A percentile compares a stretch with the other conserved stretches of the same genome.
Conservation (phyloP, 2,329 filamentous ascomycete genomes). For the Berkeleyomyces rouxiae region DNA sequence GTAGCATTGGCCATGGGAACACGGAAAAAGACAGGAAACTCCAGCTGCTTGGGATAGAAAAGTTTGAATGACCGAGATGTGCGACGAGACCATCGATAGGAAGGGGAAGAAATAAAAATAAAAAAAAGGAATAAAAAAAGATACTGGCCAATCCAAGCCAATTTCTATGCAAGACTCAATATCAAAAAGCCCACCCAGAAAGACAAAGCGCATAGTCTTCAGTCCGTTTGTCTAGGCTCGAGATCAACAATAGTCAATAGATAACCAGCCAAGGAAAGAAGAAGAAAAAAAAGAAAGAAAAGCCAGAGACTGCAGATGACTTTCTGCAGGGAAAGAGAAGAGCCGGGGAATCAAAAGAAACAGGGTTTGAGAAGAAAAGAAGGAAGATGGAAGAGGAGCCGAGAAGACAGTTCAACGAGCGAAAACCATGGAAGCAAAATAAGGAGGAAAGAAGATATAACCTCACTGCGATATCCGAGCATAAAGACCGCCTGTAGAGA, state of each 20-base stretch:
- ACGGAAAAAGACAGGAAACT: neutral
- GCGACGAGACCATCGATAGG: neutral
- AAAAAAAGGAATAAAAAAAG: neutral
- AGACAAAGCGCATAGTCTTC: neutral
- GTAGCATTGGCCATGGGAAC: neutral
- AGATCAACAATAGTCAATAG: neutral
- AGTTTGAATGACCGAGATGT: neutral
- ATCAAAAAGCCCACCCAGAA: neutral
- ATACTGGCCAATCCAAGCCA: neutral
- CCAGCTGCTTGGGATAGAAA: neutral
- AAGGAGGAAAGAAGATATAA: neutral
- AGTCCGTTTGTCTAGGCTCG: neutral
- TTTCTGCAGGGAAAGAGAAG: neutral
- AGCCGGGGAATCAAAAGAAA: constrained; percentile 3
- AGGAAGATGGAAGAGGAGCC: neutral
- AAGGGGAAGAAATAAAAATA: neutral
- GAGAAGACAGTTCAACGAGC: neutral
- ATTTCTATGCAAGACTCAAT: neutral
- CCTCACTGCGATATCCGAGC: too few species aligned
- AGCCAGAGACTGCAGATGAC: neutral
- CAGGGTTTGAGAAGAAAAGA: neutral
- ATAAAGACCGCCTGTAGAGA: too few species aligned
- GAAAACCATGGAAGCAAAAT: neutral
- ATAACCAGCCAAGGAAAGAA: neutral
- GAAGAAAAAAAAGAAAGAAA: neutral